Base-by-base conservation (phyloP, 2,329 filamentous ascomycete genomes). In the Aspergillus sp. region DNA sequence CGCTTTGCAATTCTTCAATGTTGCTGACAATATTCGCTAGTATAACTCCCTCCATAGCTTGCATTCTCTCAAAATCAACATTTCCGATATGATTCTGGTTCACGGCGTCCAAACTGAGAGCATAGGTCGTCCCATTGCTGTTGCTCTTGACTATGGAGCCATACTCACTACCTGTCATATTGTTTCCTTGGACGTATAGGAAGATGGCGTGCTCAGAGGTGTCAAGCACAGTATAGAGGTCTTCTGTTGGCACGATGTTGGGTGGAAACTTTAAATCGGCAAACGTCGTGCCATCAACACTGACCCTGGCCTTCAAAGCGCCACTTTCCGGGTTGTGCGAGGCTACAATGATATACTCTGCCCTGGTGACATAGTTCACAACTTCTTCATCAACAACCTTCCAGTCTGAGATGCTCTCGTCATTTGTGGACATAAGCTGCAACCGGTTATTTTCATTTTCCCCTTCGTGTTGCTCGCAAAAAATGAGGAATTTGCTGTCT, bases 101-200 rank as follows among this genome's bases (percentile, higher is more conserved):
- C 70, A 98, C 91, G 19, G 85, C 86, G 49, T 85, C 80, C 23
- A 95, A 81, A 73, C 90, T 96, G 63, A 96, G 79, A 12, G 96
- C 90, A 69, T 97, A 99, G 1, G 90, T 95, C 0, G 95, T 99
- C 54, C 95, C 95, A 70, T 99, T 98, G 67, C 92, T 97, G 79
- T 99, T 99, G 70, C 92, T 97, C 84, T 98, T 99, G 75, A 99
- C 86, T 66, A 99, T 91, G 23, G 89, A 89, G 39, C 95, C 95
- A 66, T 90, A 92, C 59, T 89, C 85, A 51, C 84, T 85, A 17
- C 86, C 88, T 51, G 80, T 72, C 3, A 79, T 79, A 41, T 82
- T 83, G 67, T 90, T 88, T 41, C 91, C 90, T 0, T 90, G 92
- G 47, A 98, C 93, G 69, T 98, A 96, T 57, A 99, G 78, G 76